phyloP scores from a whole-genome alignment of 148 eudicot genomes.

The Chenopodium suecicum region DNA sequence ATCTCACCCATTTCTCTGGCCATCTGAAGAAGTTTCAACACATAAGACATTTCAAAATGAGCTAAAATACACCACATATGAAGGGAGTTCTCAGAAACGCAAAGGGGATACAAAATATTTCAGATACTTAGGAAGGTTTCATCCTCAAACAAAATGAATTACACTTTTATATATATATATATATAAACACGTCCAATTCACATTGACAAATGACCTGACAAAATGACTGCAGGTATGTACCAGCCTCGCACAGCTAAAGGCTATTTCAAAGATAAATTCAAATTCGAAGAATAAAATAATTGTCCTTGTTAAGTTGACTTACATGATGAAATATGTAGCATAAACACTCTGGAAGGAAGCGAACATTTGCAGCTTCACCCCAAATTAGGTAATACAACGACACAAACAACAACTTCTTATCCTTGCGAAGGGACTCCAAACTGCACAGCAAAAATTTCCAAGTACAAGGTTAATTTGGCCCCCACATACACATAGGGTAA shows the following conservation, averaged over 20 bases:
- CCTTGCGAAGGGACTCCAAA: constrained; percentile 77
- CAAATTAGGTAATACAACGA: constrained; percentile 85
- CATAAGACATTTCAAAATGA: not conserved
- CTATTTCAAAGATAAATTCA: not conserved
- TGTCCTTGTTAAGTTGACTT: constrained; percentile 24
- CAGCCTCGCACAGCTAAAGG: not conserved
- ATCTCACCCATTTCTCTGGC: constrained; percentile 85
- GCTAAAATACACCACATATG: not conserved
- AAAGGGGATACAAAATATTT: not conserved
- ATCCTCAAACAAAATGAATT: not conserved
- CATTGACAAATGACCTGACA: not conserved
- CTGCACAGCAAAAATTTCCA: constrained; percentile 44
- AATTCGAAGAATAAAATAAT: not conserved
- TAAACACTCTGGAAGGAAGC: constrained; percentile 97
- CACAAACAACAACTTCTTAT: constrained; percentile 72
- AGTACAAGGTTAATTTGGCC: constrained; percentile 9
- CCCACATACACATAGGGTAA: not conserved
- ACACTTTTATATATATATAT: no score
- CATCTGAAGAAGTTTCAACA: constrained; percentile 49
- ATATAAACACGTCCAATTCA: not conserved
- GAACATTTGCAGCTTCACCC: constrained; percentile 97
- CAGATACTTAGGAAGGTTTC: not conserved
- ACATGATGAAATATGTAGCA: constrained; percentile 99
- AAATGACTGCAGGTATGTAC: not conserved
- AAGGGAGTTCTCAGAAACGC: not conserved